Base-by-base conservation (phyloP, 2,329 filamentous ascomycete species). In the Triangularia setosa region DNA sequence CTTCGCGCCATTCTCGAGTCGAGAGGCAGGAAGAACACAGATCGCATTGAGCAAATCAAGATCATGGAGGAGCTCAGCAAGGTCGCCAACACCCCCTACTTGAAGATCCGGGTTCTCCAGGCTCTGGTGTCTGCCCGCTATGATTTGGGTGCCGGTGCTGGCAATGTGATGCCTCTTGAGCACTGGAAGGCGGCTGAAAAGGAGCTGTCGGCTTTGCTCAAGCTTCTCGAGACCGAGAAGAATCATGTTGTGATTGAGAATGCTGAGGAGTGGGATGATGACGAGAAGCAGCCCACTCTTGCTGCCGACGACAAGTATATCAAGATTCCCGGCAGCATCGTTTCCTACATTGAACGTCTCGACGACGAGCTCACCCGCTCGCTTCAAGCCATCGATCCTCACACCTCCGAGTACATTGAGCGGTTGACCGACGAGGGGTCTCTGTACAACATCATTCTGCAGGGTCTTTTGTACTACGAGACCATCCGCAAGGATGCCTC, bases 341-440 rank as follows among this genome's bases (percentile, higher is more conserved):
- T 97, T 55, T 98, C 95, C 0, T 96, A 94, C 75, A 87, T 96
- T 30, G 95, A 99, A 84, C 87, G 95, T 74, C 86, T 99, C 21
- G 95, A 99, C 73, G 95, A 99, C 74, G 96, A 99, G 81, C 91
- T 99, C 69, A 96, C 92, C 67, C 90, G 95, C 72, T 97, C 95
- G n/a, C 84, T 99, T 60, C 95, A 99, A 79, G 91, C 90, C 79
- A 97, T 99, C 74, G 95, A 99, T 76, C 96, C 95, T 64, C 95
- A 99, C 80, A 99, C 95, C 48, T 95, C 95, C 28, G 95, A 99
- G 80, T 99, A 99, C 76, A 97, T 99, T 67, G 95, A 99, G 76
- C 88, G 96, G 65, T 82, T 99, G 65, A 90, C 91, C 62, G 95
- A 99, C 73, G 95, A 99, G 81, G 90, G 90, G 68, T 82, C 89